Evolutionary conservation across 176 grass and related monocot species (phyloP), one percentile per base, ranked within the genome.

Genomic region (Oryza meridionalis): DNA sequence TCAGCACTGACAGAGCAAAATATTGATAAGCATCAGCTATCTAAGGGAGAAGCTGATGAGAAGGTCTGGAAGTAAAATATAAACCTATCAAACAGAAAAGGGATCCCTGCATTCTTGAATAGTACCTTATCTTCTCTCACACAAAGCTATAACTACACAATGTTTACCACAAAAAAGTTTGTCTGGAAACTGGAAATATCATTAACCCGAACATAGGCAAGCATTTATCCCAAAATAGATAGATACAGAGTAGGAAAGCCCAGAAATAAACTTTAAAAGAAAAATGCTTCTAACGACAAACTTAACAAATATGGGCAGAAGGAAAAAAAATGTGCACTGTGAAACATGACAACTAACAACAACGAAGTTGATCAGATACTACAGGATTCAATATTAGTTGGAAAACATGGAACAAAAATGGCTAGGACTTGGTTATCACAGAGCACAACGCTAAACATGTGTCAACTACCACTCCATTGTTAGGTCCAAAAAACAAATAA

Each of bases 391-490:
- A 16, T 65, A 32, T 83, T 83, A 69, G 84, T 50, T 70, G 74
- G 29, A 27, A 38, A 86, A 62, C 61, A 73, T 72, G 26, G 38
- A 49, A 78, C 15, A 73, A 55, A 31, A n/a, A 67, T 47, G 46
- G 81, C 15, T 62, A 72, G 65, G 32, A 82, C 61, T 49, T 67
- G 25, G 66, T 65, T 78, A 78, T 86, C 73, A 53, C 45, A 67
- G 45, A 62, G 1, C 45, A 83, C 27, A 50, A 7, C 7, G 5
- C 75, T 75, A 69, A 5, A 49, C 62, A 65, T 64, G 80, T 68
- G 11, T 40, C 74, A 90, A 19, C 79, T 64, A 75, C 74, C 17
- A 61, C 33, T 67, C 26, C 6, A 14, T 29, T 72, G 47, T 90
- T 79, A 84, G 75, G 70, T 80, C 17, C 49, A 31, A 77, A 10